Conservation (phyloP, 805 yeast species). For the Candida chilensis region DNA sequence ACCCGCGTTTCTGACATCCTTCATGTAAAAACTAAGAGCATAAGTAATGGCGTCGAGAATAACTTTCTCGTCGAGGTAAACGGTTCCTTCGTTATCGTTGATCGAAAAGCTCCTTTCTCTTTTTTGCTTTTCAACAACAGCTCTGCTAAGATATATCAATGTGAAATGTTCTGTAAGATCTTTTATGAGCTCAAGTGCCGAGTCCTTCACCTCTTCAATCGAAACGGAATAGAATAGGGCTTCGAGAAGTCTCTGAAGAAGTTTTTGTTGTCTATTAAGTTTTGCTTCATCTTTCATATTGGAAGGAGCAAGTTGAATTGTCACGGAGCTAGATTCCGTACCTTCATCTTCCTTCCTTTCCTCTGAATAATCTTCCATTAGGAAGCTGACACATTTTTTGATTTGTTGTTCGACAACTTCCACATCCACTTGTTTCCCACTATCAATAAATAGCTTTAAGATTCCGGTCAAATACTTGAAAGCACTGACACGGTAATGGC, state of each 20-base stretch:
- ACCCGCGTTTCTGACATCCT: constrained; percentile 66
- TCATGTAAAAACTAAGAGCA: constrained; percentile 72
- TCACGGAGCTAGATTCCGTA: no score
- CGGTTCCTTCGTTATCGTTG: constrained; percentile 71
- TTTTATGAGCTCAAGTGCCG: constrained; percentile 52
- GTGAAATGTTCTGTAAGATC: constrained; percentile 75
- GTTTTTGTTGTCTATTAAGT: constrained; percentile 52
- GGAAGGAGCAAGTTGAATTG: no score
- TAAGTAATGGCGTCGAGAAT: constrained; percentile 67
- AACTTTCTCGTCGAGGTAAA: constrained; percentile 58
- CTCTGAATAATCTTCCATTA: no score
- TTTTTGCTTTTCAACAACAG: constrained; percentile 59
- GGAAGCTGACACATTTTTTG: no score
- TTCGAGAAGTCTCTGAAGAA: constrained; percentile 57
- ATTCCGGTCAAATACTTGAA: constrained; percentile 62
- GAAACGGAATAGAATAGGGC: constrained; percentile 71
- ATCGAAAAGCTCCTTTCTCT: constrained; percentile 65
- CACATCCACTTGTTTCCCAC: no score
- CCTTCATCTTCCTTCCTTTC: no score
- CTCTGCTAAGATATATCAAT: constrained; percentile 66
- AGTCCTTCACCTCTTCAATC: constrained; percentile 59
- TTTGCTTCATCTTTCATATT: constrained; percentile 38
- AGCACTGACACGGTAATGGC: constrained; percentile 70
- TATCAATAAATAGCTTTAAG: constrained; percentile 58
- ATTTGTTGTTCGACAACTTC: no score